phyloP scores from a whole-genome alignment of 2,329 filamentous ascomycete species.

The Aspergillaceae sp. region DNA sequence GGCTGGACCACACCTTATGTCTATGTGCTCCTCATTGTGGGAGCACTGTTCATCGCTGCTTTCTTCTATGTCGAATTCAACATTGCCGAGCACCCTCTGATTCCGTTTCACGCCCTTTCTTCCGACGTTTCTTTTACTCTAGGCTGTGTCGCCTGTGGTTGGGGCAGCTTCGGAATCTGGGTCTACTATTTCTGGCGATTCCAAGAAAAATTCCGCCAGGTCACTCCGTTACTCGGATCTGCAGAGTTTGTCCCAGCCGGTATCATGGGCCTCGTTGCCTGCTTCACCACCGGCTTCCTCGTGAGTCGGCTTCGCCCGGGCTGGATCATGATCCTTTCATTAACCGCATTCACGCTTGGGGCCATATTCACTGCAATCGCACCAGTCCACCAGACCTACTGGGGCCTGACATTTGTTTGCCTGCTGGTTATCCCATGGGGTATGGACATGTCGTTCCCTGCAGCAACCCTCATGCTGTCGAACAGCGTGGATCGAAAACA shows the following conservation, averaged over 20 bases:
- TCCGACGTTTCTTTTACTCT: slow-evolving; percentile 26
- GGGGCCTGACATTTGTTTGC: slow-evolving; percentile 54
- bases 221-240: slow-evolving; percentile 15
- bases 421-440: slow-evolving; percentile 53
- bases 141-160: slow-evolving; percentile 34
- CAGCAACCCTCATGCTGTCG: slow-evolving; percentile 52
- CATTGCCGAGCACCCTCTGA: slow-evolving; percentile 43
- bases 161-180: slow-evolving; percentile 36
- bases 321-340: neutral
- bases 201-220: slow-evolving; percentile 15
- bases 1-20: slow-evolving; percentile 52
- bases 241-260: neutral
- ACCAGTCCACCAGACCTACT: slow-evolving; percentile 52
- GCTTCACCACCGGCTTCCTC: neutral
- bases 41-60: slow-evolving; percentile 43
- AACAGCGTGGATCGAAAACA: slow-evolving; percentile 41
- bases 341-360: slow-evolving; percentile 30
- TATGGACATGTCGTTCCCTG: slow-evolving; percentile 60
- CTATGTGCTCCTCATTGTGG: slow-evolving; percentile 50
- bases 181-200: slow-evolving; percentile 34
- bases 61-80: slow-evolving; percentile 48
- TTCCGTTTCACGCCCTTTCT: slow-evolving; percentile 43
- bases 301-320: neutral
- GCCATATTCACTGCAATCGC: slow-evolving; percentile 36
- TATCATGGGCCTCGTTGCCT: neutral